Percentiles rank a stretch among this genome's conserved stretches.
phyloP scores from a whole-genome alignment of 768 basidiomycete species.

The Cytidiella melzeri region DNA sequence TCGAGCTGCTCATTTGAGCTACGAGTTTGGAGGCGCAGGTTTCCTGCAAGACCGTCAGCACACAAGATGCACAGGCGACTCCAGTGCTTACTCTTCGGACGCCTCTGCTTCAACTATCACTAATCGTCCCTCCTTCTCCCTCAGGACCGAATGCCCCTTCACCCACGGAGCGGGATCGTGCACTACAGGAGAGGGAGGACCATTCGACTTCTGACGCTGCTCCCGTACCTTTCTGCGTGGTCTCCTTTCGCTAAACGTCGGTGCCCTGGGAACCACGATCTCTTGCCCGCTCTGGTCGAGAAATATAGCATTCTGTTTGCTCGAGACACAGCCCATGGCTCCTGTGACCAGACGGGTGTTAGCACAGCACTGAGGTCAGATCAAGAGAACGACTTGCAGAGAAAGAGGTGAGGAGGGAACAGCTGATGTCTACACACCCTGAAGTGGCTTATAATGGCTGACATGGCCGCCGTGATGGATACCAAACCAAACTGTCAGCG shows the following conservation, averaged over 20 bases:
- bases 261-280: background rate
- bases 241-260: constrained; percentile 9
- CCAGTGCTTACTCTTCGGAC: no score
- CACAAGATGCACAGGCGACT: no score
- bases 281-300: background rate
- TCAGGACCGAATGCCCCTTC: constrained; percentile 21
- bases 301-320: constrained; percentile 26
- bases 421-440: background rate
- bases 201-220: background rate
- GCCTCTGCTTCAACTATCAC: no score
- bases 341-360: background rate
- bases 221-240: constrained; percentile 2
- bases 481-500: background rate
- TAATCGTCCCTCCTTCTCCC: constrained; percentile 28
- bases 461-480: background rate
- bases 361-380: background rate
- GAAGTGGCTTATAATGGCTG: no score
- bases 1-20: no score
- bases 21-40: no score
- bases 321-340: constrained; percentile 39
- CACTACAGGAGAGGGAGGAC: constrained; percentile 17
- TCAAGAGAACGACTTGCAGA: background rate
- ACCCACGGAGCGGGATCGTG: constrained; percentile 27
- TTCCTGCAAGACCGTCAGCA: no score
- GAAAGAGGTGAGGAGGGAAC: background rate